Evolutionary conservation across 148 eudicot species (phyloP).

Genomic region (Fagopyrum esculentum): DNA sequence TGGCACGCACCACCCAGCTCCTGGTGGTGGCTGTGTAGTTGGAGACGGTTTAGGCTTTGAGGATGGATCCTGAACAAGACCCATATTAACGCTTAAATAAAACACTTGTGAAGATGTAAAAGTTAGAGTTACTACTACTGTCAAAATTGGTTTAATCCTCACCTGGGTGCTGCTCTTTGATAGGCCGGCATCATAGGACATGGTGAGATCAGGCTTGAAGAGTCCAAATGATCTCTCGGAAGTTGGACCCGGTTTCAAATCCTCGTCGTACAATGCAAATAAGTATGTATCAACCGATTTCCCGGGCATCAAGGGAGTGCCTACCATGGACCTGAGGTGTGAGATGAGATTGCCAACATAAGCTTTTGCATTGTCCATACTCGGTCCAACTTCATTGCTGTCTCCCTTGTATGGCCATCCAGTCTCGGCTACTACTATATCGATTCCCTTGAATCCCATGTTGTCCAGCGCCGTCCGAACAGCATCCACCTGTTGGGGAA

Average conservation of each 20-base stretch:
- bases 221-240: slow-evolving; percentile 79
- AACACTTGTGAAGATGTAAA: no score
- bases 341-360: slow-evolving; percentile 62
- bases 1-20: slow-evolving; percentile 67
- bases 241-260: slow-evolving; percentile 69
- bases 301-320: slow-evolving; percentile 89
- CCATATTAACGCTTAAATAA: neutral
- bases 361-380: slow-evolving; percentile 69
- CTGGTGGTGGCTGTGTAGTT: neutral
- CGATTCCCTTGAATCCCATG: slow-evolving; percentile 64
- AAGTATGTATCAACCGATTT: slow-evolving; percentile 74
- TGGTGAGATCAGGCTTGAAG: slow-evolving; percentile 53
- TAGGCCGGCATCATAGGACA: slow-evolving; percentile 60
- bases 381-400: slow-evolving; percentile 65
- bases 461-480: slow-evolving; percentile 61
- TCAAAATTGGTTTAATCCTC: no score
- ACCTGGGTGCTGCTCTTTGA: slow-evolving; percentile 41
- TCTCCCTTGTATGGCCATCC: slow-evolving; percentile 94
- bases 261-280: slow-evolving; percentile 88
- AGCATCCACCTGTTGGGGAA: slow-evolving; percentile 61
- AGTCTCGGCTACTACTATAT: slow-evolving; percentile 85
- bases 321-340: slow-evolving; percentile 66
- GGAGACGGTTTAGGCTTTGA: slow-evolving; percentile 11
- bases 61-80: neutral
- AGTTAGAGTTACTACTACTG: no score